Evolutionary conservation across 305 asterid genomes (phyloP).

Genomic region (Rubia tinctorum): DNA sequence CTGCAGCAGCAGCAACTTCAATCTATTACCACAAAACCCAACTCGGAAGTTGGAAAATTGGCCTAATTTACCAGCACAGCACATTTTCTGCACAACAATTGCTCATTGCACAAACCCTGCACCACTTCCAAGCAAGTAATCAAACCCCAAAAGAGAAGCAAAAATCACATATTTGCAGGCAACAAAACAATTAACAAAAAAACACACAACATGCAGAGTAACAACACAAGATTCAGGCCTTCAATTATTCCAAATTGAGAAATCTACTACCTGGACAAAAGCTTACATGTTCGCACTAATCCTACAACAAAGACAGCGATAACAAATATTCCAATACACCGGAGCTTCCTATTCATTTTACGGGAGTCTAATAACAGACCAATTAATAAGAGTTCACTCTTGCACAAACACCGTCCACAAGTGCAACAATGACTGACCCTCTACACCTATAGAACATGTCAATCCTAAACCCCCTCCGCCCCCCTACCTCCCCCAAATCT

Average conservation of each 20-base stretch:
- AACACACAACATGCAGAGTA: neutral
- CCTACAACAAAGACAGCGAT: neutral
- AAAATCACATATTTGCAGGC: neutral
- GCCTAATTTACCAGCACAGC: no score
- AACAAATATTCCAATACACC: neutral
- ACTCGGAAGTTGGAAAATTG: neutral
- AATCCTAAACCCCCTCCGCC: neutral
- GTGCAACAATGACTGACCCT: slow-evolving; percentile 9
- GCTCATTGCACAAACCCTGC: neutral
- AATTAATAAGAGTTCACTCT: slow-evolving; percentile 4
- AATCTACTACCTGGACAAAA: neutral
- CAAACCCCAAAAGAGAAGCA: neutral
- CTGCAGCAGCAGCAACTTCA: no score
- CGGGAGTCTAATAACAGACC: slow-evolving; percentile 11
- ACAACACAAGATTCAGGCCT: neutral
- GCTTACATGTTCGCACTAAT: neutral
- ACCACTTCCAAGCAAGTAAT: neutral
- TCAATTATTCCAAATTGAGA: neutral
- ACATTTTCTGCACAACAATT: no score
- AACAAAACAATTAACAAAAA: neutral
- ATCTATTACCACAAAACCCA: neutral
- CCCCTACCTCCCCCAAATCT: neutral
- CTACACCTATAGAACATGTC: slow-evolving; percentile 10
- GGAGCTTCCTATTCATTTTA: slow-evolving; percentile 1
- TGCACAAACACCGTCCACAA: slow-evolving; percentile 8